Evolutionary conservation across 805 yeast species (phyloP).

Genomic region (Ogataea angusta): DNA sequence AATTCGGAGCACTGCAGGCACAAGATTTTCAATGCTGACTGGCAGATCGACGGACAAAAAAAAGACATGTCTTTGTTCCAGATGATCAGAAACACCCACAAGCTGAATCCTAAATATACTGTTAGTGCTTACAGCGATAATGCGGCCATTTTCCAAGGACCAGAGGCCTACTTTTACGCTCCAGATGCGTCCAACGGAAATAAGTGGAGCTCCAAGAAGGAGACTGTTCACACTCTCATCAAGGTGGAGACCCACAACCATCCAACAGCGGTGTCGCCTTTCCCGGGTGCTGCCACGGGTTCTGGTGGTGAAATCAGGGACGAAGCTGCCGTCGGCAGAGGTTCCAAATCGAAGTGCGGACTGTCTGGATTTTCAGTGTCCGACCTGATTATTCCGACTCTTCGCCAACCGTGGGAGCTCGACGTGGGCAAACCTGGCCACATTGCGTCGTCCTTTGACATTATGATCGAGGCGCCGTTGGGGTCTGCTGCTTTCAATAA

Average conservation of each 20-base stretch:
- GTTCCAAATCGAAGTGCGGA: constrained; percentile 96
- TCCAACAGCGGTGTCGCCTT: constrained; percentile 99
- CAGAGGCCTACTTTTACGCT: constrained; percentile 70
- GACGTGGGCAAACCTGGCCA: constrained; percentile 88
- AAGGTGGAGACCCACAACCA: constrained; percentile 99
- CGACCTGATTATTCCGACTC: constrained; percentile 81
- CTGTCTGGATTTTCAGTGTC: constrained; percentile 89
- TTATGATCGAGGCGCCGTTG: constrained; percentile 95
- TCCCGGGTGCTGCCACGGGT: constrained; percentile 99
- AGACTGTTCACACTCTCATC: constrained; percentile 81
- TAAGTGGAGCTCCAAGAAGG: constrained; percentile 71
- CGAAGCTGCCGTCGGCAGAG: constrained; percentile 99
- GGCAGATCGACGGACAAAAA: constrained; percentile 86
- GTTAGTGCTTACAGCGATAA: constrained; percentile 95
- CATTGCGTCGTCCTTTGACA: constrained; percentile 88
- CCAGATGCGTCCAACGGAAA: constrained; percentile 67
- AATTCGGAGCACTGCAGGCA: constrained; percentile 99
- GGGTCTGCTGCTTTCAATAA: constrained; percentile 98
- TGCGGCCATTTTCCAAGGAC: constrained; percentile 92
- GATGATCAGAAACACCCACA: constrained; percentile 95
- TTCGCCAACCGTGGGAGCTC: constrained; percentile 93
- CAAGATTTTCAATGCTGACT: constrained; percentile 96
- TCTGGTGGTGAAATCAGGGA: constrained; percentile 99
- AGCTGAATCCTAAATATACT: constrained; percentile 73
- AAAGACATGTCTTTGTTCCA: constrained; percentile 77